These are phyloP conservation scores for Populus simonii DNA, from an alignment of 345 rosid species.

Conservation along the genomic window DNA sequence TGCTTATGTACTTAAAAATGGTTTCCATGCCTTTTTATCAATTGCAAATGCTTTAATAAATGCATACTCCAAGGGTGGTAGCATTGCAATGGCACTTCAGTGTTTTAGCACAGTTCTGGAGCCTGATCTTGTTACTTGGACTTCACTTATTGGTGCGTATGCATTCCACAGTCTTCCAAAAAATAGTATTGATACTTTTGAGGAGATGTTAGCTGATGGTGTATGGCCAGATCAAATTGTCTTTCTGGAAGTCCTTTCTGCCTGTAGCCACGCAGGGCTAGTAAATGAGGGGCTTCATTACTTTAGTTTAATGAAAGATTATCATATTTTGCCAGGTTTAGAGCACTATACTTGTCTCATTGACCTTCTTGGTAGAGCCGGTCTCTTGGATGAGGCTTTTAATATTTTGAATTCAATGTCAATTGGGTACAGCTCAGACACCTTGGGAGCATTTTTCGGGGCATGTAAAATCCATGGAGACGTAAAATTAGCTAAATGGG, in stretches of 20 bases:
- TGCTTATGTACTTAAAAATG: slow-evolving; percentile 41
- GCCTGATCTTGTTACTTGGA: slow-evolving; percentile 67
- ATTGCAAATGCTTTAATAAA: slow-evolving; percentile 52
- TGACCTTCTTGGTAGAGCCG: slow-evolving; percentile 70
- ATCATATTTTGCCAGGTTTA: slow-evolving; percentile 43
- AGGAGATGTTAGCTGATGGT: slow-evolving; percentile 42
- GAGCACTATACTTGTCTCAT: slow-evolving; percentile 64
- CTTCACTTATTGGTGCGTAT: slow-evolving; percentile 54
- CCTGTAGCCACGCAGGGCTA: slow-evolving; percentile 66
- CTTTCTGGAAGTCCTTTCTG: slow-evolving; percentile 59
- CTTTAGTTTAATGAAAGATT: slow-evolving; percentile 52
- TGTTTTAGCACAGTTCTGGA: slow-evolving; percentile 42
- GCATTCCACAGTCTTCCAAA: slow-evolving; percentile 57
- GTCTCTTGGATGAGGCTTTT: slow-evolving; percentile 56
- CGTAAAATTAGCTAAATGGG: slow-evolving; percentile 39
- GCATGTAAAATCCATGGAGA: slow-evolving; percentile 60
- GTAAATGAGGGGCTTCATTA: slow-evolving; percentile 56
- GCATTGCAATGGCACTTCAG: slow-evolving; percentile 39
- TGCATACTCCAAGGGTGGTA: slow-evolving; percentile 59
- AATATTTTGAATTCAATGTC: slow-evolving; percentile 48
- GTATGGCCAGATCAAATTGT: slow-evolving; percentile 56
- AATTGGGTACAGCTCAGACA: slow-evolving; percentile 27
- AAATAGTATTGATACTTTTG: slow-evolving; percentile 45
- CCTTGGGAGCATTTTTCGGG: slow-evolving; percentile 57
- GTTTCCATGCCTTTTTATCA: slow-evolving; percentile 38